Evolutionary conservation across 352 stramenopile species (phyloP).

Genomic region (Phytophthora boehmeriae): DNA sequence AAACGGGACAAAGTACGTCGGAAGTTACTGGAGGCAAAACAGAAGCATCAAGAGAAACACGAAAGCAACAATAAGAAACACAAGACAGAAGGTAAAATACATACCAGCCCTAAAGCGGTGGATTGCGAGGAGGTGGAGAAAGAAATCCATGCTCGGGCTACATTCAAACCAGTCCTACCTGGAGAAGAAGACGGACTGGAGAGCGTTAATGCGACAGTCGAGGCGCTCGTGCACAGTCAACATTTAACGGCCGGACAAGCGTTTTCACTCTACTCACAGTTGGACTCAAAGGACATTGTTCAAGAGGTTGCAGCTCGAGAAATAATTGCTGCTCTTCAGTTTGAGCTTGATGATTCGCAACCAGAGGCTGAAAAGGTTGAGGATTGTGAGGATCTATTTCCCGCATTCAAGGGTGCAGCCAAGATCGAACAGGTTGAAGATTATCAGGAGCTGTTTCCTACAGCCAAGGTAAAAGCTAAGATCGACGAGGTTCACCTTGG

Average conservation of each 20-base stretch:
- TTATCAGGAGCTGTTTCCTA: slow-evolving; percentile 31
- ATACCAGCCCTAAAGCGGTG: slow-evolving; percentile 4
- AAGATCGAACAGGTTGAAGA: not conserved
- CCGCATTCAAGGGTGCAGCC: slow-evolving; percentile 11
- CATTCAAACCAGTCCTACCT: slow-evolving; percentile 25
- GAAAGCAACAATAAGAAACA: slow-evolving; percentile 14
- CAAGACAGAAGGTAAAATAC: not conserved
- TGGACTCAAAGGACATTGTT: slow-evolving; percentile 57
- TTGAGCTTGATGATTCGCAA: slow-evolving; percentile 35
- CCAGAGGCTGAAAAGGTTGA: slow-evolving; percentile 17
- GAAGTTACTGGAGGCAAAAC: slow-evolving; percentile 29
- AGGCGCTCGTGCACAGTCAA: slow-evolving; percentile 61
- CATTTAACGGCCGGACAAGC: slow-evolving; percentile 67
- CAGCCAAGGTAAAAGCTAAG: slow-evolving; percentile 9
- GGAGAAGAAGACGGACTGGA: slow-evolving; percentile 38
- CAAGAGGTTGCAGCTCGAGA: slow-evolving; percentile 51
- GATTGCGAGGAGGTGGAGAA: slow-evolving; percentile 26
- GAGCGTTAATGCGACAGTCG: slow-evolving; percentile 64
- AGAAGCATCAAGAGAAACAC: slow-evolving; percentile 30
- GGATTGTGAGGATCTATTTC: slow-evolving; percentile 29
- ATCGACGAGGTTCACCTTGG: no score
- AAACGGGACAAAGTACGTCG: slow-evolving; percentile 30
- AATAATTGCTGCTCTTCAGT: slow-evolving; percentile 64
- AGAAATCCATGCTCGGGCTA: slow-evolving; percentile 32
- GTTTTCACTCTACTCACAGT: slow-evolving; percentile 64